Percentiles rank a stretch among this genome's conserved stretches.
These are phyloP conservation scores for Rubroshorea leprosula DNA, from an alignment of 345 rosid genomes.

Conservation along the genomic window DNA sequence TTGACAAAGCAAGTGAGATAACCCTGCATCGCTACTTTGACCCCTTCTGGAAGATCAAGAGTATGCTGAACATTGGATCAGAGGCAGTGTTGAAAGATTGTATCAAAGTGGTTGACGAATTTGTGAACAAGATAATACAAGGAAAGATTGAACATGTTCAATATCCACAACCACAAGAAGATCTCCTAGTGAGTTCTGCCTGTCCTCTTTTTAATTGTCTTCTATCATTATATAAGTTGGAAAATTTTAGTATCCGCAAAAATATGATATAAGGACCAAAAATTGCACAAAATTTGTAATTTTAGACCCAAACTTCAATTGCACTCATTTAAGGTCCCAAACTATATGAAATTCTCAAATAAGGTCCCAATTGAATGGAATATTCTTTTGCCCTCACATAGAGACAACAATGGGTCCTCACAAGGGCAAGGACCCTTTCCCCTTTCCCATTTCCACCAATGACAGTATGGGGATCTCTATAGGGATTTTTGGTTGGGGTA, in stretches of 20 bases:
- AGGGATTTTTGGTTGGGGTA: no score
- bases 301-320: no score
- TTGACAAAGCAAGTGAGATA: slow-evolving; percentile 19
- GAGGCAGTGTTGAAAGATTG: slow-evolving; percentile 14
- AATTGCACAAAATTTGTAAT: no score
- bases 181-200: slow-evolving; percentile 10
- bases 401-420: no score
- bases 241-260: background rate
- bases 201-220: slow-evolving; percentile 2
- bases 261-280: no score
- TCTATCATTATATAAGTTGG: background rate
- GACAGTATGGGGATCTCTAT: no score
- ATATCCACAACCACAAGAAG: background rate
- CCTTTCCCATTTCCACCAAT: no score
- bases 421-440: no score
- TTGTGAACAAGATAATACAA: slow-evolving; percentile 13
- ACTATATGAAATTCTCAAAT: no score
- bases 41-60: slow-evolving; percentile 21
- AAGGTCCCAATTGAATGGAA: no score
- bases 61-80: slow-evolving; percentile 25
- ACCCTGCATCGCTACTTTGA: background rate
- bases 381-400: no score
- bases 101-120: slow-evolving; percentile 20
- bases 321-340: no score
- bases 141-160: slow-evolving; percentile 14